A percentile compares a stretch with the other conserved stretches of the same genome.
Conservation (phyloP, 2,329 filamentous ascomycete genomes). For the Passalora sequoiae region DNA sequence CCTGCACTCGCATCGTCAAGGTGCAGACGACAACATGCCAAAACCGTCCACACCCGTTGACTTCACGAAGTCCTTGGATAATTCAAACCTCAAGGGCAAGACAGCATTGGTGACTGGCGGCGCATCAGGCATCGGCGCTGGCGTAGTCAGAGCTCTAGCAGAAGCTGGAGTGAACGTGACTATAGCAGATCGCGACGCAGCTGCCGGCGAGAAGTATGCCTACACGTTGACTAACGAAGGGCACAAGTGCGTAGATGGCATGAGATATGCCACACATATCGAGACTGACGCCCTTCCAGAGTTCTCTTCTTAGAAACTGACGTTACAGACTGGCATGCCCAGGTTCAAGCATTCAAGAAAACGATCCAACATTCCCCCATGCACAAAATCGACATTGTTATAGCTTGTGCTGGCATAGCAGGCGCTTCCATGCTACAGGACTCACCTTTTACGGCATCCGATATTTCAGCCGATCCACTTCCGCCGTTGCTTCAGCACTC, state of each 20-base stretch:
- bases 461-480: not conserved
- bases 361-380: conserved; percentile 23
- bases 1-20: no score
- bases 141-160: conserved; percentile 5
- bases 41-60: not conserved
- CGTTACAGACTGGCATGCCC: conserved; percentile 27
- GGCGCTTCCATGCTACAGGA: conserved; percentile 8
- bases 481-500: conserved; percentile 3
- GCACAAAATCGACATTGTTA: conserved; percentile 29
- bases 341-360: conserved; percentile 30
- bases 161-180: conserved; percentile 3
- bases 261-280: not conserved
- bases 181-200: conserved; percentile 7
- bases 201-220: conserved; percentile 1
- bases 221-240: not conserved
- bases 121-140: conserved; percentile 7
- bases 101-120: conserved; percentile 7
- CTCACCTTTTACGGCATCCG: not conserved
- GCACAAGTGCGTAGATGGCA: not conserved
- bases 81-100: not conserved
- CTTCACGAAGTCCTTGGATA: conserved; percentile 1
- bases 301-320: conserved; percentile 29
- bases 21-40: no score
- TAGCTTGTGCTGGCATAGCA: conserved; percentile 26
- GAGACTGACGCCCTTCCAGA: not conserved